Evolutionary conservation across 768 basidiomycete species (phyloP).

Genomic region (Agaricus subrufescens): DNA sequence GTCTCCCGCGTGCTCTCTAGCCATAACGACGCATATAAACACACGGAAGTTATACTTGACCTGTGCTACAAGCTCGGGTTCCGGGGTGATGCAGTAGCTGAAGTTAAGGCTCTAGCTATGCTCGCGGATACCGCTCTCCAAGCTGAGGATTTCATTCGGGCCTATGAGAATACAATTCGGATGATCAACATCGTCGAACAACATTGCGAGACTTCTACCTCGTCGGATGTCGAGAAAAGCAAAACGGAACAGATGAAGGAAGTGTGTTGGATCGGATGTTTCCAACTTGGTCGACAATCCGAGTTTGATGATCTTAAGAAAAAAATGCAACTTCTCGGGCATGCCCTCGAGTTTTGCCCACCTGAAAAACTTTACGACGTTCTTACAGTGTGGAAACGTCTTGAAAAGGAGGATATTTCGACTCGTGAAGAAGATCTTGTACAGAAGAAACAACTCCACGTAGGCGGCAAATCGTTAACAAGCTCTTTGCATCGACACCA

Average conservation of each 20-base stretch:
- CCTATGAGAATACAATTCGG: conserved; percentile 63
- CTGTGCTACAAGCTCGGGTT: conserved; percentile 86
- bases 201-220: conserved; percentile 32
- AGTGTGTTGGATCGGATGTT: conserved; percentile 88
- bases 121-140: conserved; percentile 83
- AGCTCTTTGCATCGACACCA: conserved; percentile 5
- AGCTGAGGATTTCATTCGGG: conserved; percentile 71
- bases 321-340: conserved; percentile 69
- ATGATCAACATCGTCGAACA: conserved; percentile 65
- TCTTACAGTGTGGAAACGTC: conserved; percentile 69
- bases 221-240: conserved; percentile 28
- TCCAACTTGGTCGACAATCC: conserved; percentile 79
- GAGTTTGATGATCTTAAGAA: conserved; percentile 67
- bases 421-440: conserved; percentile 36
- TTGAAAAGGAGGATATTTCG: conserved; percentile 64
- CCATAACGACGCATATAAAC: conserved; percentile 85
- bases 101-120: conserved; percentile 86
- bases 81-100: conserved; percentile 64
- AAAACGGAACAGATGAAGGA: conserved; percentile 59
- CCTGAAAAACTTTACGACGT: conserved; percentile 73
- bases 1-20: conserved; percentile 81
- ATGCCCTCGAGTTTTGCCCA: conserved; percentile 84
- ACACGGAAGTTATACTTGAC: conserved; percentile 88
- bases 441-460: conserved; percentile 11
- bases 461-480: conserved; percentile 4